phyloP scores from a whole-genome alignment of 768 basidiomycete species.

The Pleurotus djamor region DNA sequence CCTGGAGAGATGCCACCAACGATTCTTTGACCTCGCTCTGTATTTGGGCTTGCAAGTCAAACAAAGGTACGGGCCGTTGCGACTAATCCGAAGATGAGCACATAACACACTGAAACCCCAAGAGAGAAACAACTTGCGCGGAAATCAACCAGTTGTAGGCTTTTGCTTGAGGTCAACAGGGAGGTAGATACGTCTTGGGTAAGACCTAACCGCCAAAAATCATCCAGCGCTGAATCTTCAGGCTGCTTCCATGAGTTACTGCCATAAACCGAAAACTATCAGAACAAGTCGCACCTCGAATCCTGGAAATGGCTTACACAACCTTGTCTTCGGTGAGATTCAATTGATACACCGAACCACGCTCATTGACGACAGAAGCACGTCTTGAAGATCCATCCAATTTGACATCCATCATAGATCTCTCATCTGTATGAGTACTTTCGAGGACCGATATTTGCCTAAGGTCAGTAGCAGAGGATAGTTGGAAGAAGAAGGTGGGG shows the following conservation, averaged over 20 bases:
- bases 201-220: slow-evolving; percentile 53
- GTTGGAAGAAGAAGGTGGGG: slow-evolving; percentile 35
- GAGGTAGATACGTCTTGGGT: slow-evolving; percentile 31
- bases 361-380: slow-evolving; percentile 44
- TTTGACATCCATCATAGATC: slow-evolving; percentile 46
- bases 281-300: not conserved
- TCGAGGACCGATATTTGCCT: slow-evolving; percentile 33
- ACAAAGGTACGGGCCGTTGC: slow-evolving; percentile 24
- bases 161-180: slow-evolving; percentile 44
- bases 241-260: not conserved
- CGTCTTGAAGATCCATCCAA: slow-evolving; percentile 28
- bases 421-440: slow-evolving; percentile 36
- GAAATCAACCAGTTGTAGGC: slow-evolving; percentile 47
- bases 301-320: slow-evolving; percentile 27
- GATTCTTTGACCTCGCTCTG: slow-evolving; percentile 26
- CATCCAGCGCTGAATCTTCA: slow-evolving; percentile 17
- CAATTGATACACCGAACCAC: slow-evolving; percentile 50
- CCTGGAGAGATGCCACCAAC: slow-evolving; percentile 54
- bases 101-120: not conserved
- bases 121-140: slow-evolving; percentile 39
- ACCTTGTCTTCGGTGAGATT: slow-evolving; percentile 28
- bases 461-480: slow-evolving; percentile 11
- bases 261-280: not conserved
- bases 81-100: slow-evolving; percentile 21
- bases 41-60: slow-evolving; percentile 21